Conservation (phyloP, 169 alveolate species). For the Perkinsus olseni region DNA sequence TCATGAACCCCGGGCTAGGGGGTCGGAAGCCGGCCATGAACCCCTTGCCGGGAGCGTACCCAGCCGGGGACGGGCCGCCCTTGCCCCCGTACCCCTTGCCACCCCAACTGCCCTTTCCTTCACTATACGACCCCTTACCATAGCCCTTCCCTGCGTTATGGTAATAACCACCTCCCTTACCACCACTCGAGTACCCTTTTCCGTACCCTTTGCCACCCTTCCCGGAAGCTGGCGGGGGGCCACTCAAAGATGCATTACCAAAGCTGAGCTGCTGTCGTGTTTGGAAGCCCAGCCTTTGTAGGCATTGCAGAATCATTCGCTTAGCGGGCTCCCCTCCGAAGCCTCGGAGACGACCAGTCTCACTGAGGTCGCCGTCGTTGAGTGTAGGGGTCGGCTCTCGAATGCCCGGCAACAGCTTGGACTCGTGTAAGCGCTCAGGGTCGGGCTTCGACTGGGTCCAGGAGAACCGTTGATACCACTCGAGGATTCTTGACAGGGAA, state of each 20-base stretch:
- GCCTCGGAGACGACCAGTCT: constrained; percentile 19
- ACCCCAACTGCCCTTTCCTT: not conserved
- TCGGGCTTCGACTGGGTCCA: not conserved
- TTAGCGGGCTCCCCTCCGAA: constrained; percentile 29
- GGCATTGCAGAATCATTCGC: constrained; percentile 20
- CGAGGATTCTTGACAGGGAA: not conserved
- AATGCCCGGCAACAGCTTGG: not conserved
- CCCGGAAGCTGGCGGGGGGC: not conserved
- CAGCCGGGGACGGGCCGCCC: not conserved
- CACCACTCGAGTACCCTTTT: not conserved
- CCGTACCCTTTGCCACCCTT: not conserved
- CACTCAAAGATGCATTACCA: not conserved
- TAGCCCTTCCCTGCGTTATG: not conserved
- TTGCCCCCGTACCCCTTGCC: not conserved
- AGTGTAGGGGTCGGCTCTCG: not conserved
- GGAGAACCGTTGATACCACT: not conserved
- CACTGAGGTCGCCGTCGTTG: constrained; percentile 15
- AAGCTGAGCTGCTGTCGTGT: not conserved
- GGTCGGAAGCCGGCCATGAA: not conserved
- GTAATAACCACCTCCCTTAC: not conserved
- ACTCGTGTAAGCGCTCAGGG: not conserved
- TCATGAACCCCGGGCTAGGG: not conserved
- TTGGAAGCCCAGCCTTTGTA: not conserved
- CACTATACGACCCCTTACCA: not conserved
- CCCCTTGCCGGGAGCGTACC: not conserved